Evolutionary conservation across 2,329 filamentous ascomycete species (phyloP).

Genomic region (Zymoseptoria crescenta): DNA sequence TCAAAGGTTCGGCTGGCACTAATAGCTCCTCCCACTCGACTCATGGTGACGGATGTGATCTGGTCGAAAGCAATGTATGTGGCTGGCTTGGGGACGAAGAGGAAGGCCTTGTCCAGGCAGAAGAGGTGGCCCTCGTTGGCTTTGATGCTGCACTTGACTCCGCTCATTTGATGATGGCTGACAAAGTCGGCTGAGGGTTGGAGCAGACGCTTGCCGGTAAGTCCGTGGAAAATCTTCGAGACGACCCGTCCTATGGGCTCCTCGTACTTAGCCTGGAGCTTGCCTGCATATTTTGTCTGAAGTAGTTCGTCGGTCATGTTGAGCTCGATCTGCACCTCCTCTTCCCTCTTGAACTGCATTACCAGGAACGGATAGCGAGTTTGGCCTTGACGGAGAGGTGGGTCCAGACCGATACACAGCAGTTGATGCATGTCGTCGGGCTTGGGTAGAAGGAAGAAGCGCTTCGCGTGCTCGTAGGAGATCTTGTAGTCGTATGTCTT

Average conservation of each 20-base stretch:
- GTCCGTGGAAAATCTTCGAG: conserved; percentile 86
- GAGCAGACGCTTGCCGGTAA: conserved; percentile 91
- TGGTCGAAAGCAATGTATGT: conserved; percentile 97
- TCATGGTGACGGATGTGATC: conserved; percentile 85
- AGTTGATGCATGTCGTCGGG: conserved; percentile 96
- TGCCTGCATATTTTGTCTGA: conserved; percentile 80
- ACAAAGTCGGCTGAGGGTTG: conserved; percentile 90
- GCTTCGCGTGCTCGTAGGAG: conserved; percentile 94
- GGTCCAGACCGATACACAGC: conserved; percentile 89
- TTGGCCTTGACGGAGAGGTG: conserved; percentile 90
- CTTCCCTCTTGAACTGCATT: conserved; percentile 98
- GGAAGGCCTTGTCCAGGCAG: conserved; percentile 95
- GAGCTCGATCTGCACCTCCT: conserved; percentile 91
- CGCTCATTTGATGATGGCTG: conserved; percentile 85
- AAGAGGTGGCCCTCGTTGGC: conserved; percentile 96
- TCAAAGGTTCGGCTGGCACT: conserved; percentile 94
- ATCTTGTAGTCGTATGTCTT: conserved; percentile 99
- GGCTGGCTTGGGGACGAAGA: conserved; percentile 97
- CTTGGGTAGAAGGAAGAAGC: conserved; percentile 97
- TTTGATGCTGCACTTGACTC: conserved; percentile 99
- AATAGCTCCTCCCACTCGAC: conserved; percentile 85
- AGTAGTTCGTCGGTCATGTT: conserved; percentile 91
- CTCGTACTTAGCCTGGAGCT: conserved; percentile 82
- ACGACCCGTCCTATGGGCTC: conserved; percentile 89
- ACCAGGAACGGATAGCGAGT: conserved; percentile 97